A percentile compares a stretch with the other conserved stretches of the same genome.
Conservation (phyloP, 2,329 filamentous ascomycete genomes). For the Akanthomyces uredinophilus region DNA sequence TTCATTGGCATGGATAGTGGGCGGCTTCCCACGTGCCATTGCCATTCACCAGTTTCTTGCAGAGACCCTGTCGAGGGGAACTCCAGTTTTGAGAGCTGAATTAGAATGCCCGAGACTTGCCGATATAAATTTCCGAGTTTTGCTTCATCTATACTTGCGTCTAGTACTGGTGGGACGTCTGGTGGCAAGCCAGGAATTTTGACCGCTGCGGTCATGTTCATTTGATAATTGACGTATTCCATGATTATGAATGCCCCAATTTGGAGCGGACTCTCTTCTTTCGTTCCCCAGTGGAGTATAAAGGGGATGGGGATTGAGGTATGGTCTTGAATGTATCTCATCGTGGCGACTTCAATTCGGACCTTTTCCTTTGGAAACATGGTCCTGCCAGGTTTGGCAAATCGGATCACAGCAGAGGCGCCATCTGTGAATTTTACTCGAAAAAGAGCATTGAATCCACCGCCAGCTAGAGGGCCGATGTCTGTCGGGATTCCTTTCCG, state of each 20-base stretch:
- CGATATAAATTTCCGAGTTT: neutral
- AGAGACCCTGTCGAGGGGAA: neutral
- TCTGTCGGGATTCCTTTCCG: neutral
- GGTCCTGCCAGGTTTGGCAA: slow-evolving; percentile 14
- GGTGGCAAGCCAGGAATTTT: slow-evolving; percentile 5
- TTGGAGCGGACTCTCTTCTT: slow-evolving; percentile 15
- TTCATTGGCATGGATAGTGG: too few relatives aligned
- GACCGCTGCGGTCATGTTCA: slow-evolving; percentile 1
- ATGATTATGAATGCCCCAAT: slow-evolving; percentile 17
- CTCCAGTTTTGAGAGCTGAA: neutral
- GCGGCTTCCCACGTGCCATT: too few relatives aligned
- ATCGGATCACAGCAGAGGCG: slow-evolving; percentile 2
- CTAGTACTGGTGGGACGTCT: neutral
- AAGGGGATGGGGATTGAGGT: slow-evolving; percentile 16
- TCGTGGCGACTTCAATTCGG: slow-evolving; percentile 14
- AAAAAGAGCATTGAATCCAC: neutral
- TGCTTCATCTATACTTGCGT: neutral
- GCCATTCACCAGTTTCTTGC: neutral
- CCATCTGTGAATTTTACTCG: neutral
- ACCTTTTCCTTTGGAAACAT: slow-evolving; percentile 17
- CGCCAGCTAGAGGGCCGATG: neutral
- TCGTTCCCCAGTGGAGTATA: slow-evolving; percentile 16
- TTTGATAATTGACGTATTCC: slow-evolving; percentile 15
- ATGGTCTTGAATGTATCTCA: slow-evolving; percentile 15
- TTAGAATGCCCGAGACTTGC: neutral